These are phyloP conservation scores for Pittosporum tobira DNA, from an alignment of 129 eudicot species.

Conservation along the genomic window DNA sequence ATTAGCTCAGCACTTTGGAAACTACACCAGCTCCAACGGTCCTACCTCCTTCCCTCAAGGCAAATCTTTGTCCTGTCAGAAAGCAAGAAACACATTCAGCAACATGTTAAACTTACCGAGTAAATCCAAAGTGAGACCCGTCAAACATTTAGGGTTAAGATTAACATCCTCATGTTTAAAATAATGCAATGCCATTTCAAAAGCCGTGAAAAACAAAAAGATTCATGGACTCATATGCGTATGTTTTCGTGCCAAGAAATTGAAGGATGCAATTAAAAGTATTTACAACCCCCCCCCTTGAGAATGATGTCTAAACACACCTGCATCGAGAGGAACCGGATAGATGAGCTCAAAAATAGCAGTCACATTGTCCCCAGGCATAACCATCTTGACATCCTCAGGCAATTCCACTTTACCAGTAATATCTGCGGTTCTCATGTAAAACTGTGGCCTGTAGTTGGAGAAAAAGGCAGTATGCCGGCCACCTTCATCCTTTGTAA, in stretches of 20 bases:
- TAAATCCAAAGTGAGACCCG: no score
- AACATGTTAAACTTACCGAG: no score
- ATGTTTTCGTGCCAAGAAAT: background rate
- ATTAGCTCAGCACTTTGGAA: slow-evolving; percentile 76
- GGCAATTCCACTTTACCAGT: slow-evolving; percentile 95
- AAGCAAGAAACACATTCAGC: background rate
- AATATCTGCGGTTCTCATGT: slow-evolving; percentile 88
- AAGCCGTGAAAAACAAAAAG: background rate
- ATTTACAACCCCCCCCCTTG: no score
- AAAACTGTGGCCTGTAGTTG: slow-evolving; percentile 87
- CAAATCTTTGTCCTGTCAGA: slow-evolving; percentile 93
- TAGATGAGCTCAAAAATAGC: slow-evolving; percentile 81
- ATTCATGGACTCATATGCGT: background rate
- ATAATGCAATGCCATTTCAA: background rate
- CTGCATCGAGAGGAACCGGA: slow-evolving; percentile 85
- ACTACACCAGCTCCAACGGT: slow-evolving; percentile 97
- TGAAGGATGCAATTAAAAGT: background rate
- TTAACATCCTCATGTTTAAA: no score
- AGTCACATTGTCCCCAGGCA: slow-evolving; percentile 98
- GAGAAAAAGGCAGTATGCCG: slow-evolving; percentile 91
- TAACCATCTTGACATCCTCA: slow-evolving; percentile 90
- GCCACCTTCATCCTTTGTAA: slow-evolving; percentile 96
- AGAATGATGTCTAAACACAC: slow-evolving; percentile 25
- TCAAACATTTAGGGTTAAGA: no score
- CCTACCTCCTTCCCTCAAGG: slow-evolving; percentile 86